phyloP scores from a whole-genome alignment of 352 stramenopile species.

The Elongisporangium prolatum region DNA sequence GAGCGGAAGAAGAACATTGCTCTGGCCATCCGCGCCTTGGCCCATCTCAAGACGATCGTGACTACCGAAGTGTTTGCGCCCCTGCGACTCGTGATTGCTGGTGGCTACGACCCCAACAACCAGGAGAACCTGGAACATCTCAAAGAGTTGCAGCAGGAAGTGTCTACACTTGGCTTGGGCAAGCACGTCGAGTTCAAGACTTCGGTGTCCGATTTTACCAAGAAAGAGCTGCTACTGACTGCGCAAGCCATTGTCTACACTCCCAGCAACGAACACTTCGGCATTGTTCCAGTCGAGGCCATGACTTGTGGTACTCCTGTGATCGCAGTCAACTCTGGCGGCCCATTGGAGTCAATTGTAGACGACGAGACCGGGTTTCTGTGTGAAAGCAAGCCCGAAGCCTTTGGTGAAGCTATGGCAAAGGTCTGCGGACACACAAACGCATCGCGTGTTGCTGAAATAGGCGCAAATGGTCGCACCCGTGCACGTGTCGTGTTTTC shows the following conservation, averaged over 20 bases:
- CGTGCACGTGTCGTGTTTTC: constrained; percentile 63
- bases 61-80: constrained; percentile 29
- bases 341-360: constrained; percentile 94
- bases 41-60: constrained; percentile 41
- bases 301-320: constrained; percentile 95
- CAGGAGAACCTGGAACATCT: constrained; percentile 96
- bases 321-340: constrained; percentile 92
- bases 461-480: constrained; percentile 44
- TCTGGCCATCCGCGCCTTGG: constrained; percentile 83
- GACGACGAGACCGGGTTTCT: constrained; percentile 86
- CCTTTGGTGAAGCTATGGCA: constrained; percentile 62
- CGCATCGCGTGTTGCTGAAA: constrained; percentile 22
- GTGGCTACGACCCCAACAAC: constrained; percentile 95
- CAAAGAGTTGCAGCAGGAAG: constrained; percentile 84
- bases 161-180: constrained; percentile 35
- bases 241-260: constrained; percentile 95
- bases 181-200: constrained; percentile 84
- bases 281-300: constrained; percentile 98
- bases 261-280: constrained; percentile 97
- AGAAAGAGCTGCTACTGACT: constrained; percentile 79
- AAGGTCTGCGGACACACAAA: constrained; percentile 39
- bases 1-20: constrained; percentile 98
- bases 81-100: constrained; percentile 90
- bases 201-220: constrained; percentile 86
- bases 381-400: constrained; percentile 48